These are phyloP conservation scores for Phytopythium sindhum DNA, from an alignment of 352 stramenopile genomes.

Conservation along the genomic window DNA sequence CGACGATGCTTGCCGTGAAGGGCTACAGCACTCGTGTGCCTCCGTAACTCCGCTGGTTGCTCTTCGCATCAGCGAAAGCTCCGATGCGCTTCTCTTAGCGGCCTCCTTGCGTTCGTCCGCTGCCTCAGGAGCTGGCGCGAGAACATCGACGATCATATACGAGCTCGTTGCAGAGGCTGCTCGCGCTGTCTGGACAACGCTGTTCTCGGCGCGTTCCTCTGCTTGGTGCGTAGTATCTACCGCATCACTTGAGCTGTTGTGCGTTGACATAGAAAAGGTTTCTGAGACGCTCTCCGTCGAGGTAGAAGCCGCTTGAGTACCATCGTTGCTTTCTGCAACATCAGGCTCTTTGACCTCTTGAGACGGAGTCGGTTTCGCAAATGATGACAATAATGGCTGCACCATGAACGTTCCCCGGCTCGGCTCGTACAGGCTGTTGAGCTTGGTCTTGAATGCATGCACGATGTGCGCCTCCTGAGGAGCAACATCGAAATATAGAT, in stretches of 20 bases:
- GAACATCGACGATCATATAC: neutral
- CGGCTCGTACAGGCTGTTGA: slow-evolving; percentile 65
- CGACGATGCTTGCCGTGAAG: neutral
- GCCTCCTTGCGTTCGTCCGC: neutral
- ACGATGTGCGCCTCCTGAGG: slow-evolving; percentile 53
- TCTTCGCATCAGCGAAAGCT: neutral
- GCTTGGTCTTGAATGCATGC: slow-evolving; percentile 49
- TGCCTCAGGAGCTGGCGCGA: neutral
- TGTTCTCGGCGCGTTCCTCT: neutral
- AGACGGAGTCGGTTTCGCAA: slow-evolving; percentile 19
- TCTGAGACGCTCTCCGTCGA: neutral
- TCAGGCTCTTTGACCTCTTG: slow-evolving; percentile 10
- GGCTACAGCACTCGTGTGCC: neutral
- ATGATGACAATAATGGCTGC: slow-evolving; percentile 50
- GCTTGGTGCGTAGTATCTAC: neutral
- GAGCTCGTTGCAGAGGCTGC: neutral
- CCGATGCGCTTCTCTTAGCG: neutral
- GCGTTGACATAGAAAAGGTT: neutral
- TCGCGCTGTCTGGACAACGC: neutral
- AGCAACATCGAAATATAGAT: neutral
- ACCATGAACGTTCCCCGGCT: slow-evolving; percentile 57
- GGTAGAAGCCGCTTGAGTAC: neutral
- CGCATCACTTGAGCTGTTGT: neutral
- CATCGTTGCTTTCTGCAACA: neutral
- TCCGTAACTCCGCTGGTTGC: neutral